A percentile compares a stretch with the other conserved stretches of the same genome.
Conservation (phyloP, 1,139 yeast genomes). For the Lodderomyces parapsilosis region DNA sequence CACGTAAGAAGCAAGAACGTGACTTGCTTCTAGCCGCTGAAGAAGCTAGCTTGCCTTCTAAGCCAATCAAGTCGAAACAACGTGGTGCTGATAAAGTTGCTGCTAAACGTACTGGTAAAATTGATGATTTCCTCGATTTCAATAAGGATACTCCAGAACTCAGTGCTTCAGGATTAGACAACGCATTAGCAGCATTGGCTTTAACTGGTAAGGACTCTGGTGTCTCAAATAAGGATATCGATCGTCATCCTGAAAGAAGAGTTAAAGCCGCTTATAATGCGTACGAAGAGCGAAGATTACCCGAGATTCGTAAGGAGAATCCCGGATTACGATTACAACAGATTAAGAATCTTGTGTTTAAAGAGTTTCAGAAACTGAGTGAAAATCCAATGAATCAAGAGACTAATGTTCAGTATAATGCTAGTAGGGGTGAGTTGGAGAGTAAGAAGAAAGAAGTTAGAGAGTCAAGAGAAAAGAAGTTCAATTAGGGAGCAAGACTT, state of each 20-base stretch:
- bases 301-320: constrained; percentile 71
- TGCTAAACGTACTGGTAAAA: constrained; percentile 59
- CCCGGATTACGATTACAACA: constrained; percentile 83
- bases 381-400: constrained; percentile 86
- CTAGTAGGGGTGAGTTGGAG: constrained; percentile 54
- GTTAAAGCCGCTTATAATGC: constrained; percentile 79
- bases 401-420: constrained; percentile 63
- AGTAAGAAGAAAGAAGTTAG: constrained; percentile 52
- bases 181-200: constrained; percentile 75
- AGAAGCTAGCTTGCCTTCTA: constrained; percentile 60
- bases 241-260: constrained; percentile 87
- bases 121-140: constrained; percentile 59
- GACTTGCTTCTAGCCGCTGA: constrained; percentile 62
- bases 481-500: too few relatives aligned
- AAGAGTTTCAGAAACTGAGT: constrained; percentile 78
- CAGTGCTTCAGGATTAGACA: constrained; percentile 73
- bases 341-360: constrained; percentile 67
- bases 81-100: constrained; percentile 76
- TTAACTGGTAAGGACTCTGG: constrained; percentile 58
- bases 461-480: constrained; percentile 44
- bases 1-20: constrained; percentile 63
- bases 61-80: constrained; percentile 51
- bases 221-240: constrained; percentile 61
- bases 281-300: constrained; percentile 69
- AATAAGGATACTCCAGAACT: constrained; percentile 52